These are phyloP conservation scores for Herpetomonas samuelpessoai DNA, from an alignment of 208 protist species.

Conservation along the genomic window DNA sequence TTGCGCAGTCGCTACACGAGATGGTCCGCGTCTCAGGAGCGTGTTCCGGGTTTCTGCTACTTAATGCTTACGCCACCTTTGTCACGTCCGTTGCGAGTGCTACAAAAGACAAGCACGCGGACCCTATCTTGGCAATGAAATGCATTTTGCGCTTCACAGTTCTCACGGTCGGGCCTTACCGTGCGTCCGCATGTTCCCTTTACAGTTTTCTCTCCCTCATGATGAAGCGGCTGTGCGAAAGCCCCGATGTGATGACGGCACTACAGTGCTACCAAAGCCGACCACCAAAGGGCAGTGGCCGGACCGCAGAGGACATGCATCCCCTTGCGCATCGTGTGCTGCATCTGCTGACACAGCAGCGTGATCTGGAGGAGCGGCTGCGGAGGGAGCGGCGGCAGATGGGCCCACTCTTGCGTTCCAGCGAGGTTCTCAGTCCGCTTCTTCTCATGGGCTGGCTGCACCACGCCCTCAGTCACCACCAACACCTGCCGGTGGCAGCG, in stretches of 20 bases:
- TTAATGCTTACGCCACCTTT: too few relatives aligned
- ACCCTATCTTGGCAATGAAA: background rate
- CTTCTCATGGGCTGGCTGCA: conserved; percentile 40
- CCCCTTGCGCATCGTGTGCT: background rate
- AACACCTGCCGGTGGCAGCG: conserved; percentile 53
- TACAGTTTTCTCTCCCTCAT: background rate
- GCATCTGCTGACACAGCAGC: conserved; percentile 17
- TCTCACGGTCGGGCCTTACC: background rate
- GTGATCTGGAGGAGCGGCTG: conserved; percentile 15
- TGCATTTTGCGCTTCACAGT: background rate
- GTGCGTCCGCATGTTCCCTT: background rate
- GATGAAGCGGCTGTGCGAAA: background rate
- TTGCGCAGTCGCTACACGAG: background rate
- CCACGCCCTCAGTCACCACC: conserved; percentile 18
- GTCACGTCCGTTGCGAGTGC: too few relatives aligned
- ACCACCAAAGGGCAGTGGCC: too few relatives aligned
- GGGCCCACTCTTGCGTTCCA: conserved; percentile 10
- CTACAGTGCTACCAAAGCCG: too few relatives aligned
- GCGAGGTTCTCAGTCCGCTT: conserved; percentile 7
- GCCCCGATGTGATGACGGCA: background rate
- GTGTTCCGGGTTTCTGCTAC: too few relatives aligned
- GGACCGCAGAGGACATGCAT: too few relatives aligned
- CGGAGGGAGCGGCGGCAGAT: conserved; percentile 16
- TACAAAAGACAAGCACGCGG: too few relatives aligned
- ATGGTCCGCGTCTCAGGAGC: too few relatives aligned